phyloP scores from a whole-genome alignment of 2,329 filamentous ascomycete species.

The Plenodomus biglobosus region DNA sequence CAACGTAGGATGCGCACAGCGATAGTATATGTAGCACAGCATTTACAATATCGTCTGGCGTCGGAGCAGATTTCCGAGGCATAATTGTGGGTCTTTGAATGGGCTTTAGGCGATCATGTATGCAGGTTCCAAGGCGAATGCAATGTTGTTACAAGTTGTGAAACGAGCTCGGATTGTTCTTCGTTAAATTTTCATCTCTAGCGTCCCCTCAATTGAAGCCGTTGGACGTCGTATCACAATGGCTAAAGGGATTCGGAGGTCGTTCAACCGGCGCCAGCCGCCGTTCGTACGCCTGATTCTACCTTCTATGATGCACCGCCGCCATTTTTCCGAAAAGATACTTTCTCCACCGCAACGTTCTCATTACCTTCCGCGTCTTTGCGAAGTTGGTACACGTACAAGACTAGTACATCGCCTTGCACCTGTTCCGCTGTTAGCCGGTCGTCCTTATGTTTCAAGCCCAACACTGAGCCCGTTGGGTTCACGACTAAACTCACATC shows the following conservation, averaged over 20 bases:
- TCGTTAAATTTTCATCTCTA: background rate
- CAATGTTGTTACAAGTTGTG: background rate
- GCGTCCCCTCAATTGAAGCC: background rate
- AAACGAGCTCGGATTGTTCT: background rate
- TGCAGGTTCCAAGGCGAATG: background rate
- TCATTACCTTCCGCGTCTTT: constrained; percentile 56
- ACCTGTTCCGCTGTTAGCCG: constrained; percentile 59
- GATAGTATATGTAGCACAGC: background rate
- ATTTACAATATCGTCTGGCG: background rate
- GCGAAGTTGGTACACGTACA: constrained; percentile 79
- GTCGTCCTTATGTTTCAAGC: background rate
- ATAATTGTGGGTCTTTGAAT: background rate
- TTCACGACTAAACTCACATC: constrained; percentile 67
- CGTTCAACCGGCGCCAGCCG: constrained; percentile 12
- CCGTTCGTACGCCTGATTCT: background rate
- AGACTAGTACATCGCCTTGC: constrained; percentile 90
- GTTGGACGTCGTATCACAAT: background rate
- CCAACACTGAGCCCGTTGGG: background rate
- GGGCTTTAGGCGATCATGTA: no score
- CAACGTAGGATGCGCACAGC: background rate
- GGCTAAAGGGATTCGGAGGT: background rate
- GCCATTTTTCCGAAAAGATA: constrained; percentile 56
- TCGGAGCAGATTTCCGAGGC: background rate
- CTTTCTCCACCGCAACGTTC: constrained; percentile 59
- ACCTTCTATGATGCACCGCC: constrained; percentile 40